A percentile compares a stretch with the other conserved stretches of the same genome.
Evolutionary conservation across 495 filamentous ascomycete species (phyloP).

Genomic region (Lasiosphaeria ovina): DNA sequence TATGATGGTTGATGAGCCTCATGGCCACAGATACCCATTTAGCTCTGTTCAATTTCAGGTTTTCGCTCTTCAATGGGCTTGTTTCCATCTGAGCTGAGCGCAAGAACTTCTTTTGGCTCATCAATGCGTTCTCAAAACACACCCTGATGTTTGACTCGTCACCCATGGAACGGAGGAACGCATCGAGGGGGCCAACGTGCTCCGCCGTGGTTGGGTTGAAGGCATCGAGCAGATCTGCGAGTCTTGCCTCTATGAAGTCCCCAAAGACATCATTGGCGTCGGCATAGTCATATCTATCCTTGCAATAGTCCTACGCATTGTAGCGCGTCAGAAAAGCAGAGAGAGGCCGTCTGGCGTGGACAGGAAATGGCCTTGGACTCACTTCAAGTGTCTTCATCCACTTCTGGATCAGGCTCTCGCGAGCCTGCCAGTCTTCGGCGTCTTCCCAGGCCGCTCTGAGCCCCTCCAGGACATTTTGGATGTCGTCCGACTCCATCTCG

Average conservation of each 20-base stretch:
- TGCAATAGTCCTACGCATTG: conserved; percentile 1
- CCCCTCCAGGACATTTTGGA: not conserved
- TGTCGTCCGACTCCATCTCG: not conserved
- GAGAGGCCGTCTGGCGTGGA: no score
- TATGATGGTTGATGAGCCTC: not conserved
- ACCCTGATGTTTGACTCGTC: conserved; percentile 7
- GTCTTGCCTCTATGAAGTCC: conserved; percentile 3
- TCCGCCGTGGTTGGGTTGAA: not conserved
- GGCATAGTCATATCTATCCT: not conserved
- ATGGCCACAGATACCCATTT: conserved; percentile 7
- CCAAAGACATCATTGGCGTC: conserved; percentile 5
- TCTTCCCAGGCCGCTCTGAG: conserved; percentile 6
- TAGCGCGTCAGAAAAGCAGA: not conserved
- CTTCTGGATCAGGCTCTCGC: not conserved
- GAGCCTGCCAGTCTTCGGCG: not conserved
- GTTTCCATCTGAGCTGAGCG: conserved; percentile 3
- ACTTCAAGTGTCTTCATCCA: conserved; percentile 10
- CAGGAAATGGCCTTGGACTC: not conserved
- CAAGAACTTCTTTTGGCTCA: conserved; percentile 7
- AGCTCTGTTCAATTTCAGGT: not conserved
- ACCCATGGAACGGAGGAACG: not conserved
- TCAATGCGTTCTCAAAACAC: conserved; percentile 7
- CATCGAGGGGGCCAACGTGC: not conserved
- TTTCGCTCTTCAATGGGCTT: not conserved
- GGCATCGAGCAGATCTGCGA: not conserved